Base-by-base conservation (phyloP, 352 stramenopile species). In the Globisporangium irregulare region DNA sequence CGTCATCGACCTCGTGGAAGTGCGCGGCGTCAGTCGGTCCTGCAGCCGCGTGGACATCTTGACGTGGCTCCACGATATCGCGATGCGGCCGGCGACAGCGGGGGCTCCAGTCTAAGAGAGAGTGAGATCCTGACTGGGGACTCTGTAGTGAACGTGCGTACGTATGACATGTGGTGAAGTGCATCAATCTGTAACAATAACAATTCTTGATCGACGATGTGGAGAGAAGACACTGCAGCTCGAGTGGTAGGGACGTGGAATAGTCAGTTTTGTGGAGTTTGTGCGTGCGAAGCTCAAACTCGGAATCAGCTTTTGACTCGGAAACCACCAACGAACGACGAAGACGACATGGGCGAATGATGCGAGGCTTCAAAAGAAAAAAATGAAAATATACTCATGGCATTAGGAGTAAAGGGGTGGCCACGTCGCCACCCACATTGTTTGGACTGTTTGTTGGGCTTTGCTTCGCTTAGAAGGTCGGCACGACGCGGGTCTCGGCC, bases 401-500 rank as follows among this genome's bases (percentile, higher is more conserved):
- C 12, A 18, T 46, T 46, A 46, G 38, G 38, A 46, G 38, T 46
- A 18, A 5, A 6, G 38, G 12, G 14, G 12, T 46, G 38, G 1
- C 32, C 38, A 18, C 12, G 15, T 46, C 38, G 38, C 12, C 38
- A 46, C 38, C 2, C 38, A 18, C 38, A 46, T 14, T 46, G 3
- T 46, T 18, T 18, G 12, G 4, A 46, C 38, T 46, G 38, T 46
- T 46, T 46, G 38, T 43, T 43, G 3, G 36, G 36, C 38, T 46
- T 46, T 12, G 15, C 12, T 15, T 46, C 6, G 34, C 56, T 73
- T 79, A 81, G 48, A 81, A 74, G 0, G 69, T 70, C 3, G 76
- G 43, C 14, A 82, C 67, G 29, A 71, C 71, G 51, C 82, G 82
- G 38, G 73, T 69, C 4, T 80, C 70, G 9, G 82, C 64, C 82